Evolutionary conservation across 352 stramenopile genomes (phyloP).

Genomic region (Globisporangium spinosum): DNA sequence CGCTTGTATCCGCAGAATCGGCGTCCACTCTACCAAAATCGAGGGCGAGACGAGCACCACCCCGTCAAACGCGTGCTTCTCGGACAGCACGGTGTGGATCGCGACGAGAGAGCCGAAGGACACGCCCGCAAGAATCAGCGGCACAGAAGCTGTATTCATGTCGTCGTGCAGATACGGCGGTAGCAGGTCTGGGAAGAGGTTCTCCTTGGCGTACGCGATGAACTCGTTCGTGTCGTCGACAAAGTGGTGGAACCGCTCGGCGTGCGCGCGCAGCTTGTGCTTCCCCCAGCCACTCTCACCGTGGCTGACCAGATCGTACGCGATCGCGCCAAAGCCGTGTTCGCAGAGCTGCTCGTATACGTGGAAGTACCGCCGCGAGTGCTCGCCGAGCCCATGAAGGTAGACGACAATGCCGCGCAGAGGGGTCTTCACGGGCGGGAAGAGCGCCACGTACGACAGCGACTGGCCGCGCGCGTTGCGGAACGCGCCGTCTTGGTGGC

Average conservation of each 20-base stretch:
- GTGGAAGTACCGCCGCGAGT: slow-evolving; percentile 14
- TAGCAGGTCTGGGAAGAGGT: slow-evolving; percentile 4
- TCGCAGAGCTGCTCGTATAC: slow-evolving; percentile 17
- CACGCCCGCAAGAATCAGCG: not conserved
- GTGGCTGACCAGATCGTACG: slow-evolving; percentile 21
- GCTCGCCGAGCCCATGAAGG: slow-evolving; percentile 19
- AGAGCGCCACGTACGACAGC: slow-evolving; percentile 20
- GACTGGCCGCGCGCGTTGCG: slow-evolving; percentile 9
- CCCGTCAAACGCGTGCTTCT: slow-evolving; percentile 3
- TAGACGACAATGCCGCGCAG: slow-evolving; percentile 28
- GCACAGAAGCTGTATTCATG: not conserved
- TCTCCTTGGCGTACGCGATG: slow-evolving; percentile 12
- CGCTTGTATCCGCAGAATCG: slow-evolving; percentile 4
- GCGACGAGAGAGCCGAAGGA: slow-evolving; percentile 1
- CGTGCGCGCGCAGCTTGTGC: slow-evolving; percentile 8
- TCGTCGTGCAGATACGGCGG: not conserved
- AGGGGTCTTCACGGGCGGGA: slow-evolving; percentile 11
- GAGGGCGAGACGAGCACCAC: slow-evolving; percentile 5
- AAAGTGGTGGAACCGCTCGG: slow-evolving; percentile 16
- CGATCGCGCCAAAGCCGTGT: slow-evolving; percentile 14
- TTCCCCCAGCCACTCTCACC: slow-evolving; percentile 15
- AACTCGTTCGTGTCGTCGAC: slow-evolving; percentile 22
- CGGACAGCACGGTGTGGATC: slow-evolving; percentile 11
- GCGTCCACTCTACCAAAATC: slow-evolving; percentile 7
- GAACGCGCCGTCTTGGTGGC: slow-evolving; percentile 15